Evolutionary conservation across 140 eudicot species (phyloP).

Genomic region (Cichorium intybus): DNA sequence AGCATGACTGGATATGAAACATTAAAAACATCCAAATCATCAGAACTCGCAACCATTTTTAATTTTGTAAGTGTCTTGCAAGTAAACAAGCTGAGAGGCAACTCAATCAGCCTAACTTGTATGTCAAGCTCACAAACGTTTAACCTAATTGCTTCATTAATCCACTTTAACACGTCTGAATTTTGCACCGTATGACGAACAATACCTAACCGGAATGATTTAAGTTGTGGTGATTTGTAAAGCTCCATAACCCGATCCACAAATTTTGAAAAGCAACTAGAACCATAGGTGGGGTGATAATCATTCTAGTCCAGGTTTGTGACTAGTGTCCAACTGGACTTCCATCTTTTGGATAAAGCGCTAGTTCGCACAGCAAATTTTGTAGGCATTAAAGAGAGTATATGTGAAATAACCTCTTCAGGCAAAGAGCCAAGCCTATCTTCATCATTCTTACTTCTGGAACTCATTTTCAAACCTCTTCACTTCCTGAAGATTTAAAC

Average conservation of each 20-base stretch:
- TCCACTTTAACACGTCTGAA: not conserved
- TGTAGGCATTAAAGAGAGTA: constrained; percentile 1
- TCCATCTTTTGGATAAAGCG: constrained; percentile 15
- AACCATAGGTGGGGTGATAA: not conserved
- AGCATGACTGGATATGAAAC: not conserved
- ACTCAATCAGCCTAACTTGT: not conserved
- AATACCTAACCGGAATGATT: not conserved
- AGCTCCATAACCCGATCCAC: not conserved
- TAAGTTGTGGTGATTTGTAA: not conserved
- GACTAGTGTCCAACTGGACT: not conserved
- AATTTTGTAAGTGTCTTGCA: constrained; percentile 17
- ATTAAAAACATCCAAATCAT: too few relatives aligned
- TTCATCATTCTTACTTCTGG: not conserved
- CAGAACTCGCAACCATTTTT: not conserved
- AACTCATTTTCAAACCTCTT: not conserved
- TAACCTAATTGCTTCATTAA: not conserved
- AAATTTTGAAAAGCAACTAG: not conserved
- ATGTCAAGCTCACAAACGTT: constrained; percentile 12
- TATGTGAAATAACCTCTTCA: not conserved
- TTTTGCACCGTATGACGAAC: not conserved
- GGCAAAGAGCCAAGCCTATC: constrained; percentile 7
- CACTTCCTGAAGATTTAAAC: not conserved
- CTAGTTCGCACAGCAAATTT: constrained; percentile 4
- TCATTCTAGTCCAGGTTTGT: not conserved
- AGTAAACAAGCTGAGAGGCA: constrained; percentile 1